These are phyloP conservation scores for Talaromyces sp. DNA, from an alignment of 2,329 filamentous ascomycete species.

Conservation along the genomic window DNA sequence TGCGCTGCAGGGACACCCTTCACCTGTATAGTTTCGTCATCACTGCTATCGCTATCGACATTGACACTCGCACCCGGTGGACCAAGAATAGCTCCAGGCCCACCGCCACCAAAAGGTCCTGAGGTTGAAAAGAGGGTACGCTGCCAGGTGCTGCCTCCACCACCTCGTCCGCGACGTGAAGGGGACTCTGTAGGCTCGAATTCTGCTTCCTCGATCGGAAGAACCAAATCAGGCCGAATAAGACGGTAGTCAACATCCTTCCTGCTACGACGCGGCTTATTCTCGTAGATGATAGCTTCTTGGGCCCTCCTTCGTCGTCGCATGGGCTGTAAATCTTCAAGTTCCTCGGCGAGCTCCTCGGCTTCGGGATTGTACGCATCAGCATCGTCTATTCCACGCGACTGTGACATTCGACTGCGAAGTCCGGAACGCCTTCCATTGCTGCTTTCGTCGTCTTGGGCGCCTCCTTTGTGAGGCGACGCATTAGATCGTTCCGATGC, in stretches of 20 bases:
- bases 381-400: constrained; percentile 34
- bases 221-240: constrained; percentile 65
- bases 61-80: constrained; percentile 70
- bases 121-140: constrained; percentile 82
- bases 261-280: constrained; percentile 49
- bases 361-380: constrained; percentile 47
- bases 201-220: constrained; percentile 70
- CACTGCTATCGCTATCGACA: constrained; percentile 91
- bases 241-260: constrained; percentile 83
- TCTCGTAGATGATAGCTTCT: constrained; percentile 32
- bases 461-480: constrained; percentile 39
- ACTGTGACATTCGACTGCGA: constrained; percentile 45
- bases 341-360: constrained; percentile 55
- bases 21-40: constrained; percentile 72
- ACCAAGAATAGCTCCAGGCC: constrained; percentile 64
- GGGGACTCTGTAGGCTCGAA: constrained; percentile 59
- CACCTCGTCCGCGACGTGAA: constrained; percentile 62
- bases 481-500: constrained; percentile 45
- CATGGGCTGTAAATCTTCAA: constrained; percentile 48
- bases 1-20: constrained; percentile 53
- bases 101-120: constrained; percentile 84
- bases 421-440: constrained; percentile 49
- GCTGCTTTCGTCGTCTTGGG: constrained; percentile 44
- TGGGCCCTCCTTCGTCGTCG: constrained; percentile 28
- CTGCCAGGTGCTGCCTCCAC: constrained; percentile 59